Evolutionary conservation across 345 rosid species (phyloP).

Genomic region (Noccaea caerulescens): DNA sequence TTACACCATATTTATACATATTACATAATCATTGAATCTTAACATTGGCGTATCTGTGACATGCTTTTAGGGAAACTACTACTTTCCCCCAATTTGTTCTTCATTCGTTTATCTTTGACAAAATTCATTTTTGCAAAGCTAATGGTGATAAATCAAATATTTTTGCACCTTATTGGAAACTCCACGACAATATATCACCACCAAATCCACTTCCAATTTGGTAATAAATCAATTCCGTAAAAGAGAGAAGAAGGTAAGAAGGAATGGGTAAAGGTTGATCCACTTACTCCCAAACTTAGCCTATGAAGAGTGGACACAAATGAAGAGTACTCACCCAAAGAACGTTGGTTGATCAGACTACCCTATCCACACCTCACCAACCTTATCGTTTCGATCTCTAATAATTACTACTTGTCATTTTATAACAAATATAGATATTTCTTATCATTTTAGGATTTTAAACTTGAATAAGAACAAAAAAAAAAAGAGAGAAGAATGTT

Average conservation of each 20-base stretch:
- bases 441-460: neutral
- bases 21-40: neutral
- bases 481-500: neutral
- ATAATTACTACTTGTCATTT: constrained; percentile 2
- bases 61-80: neutral
- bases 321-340: neutral
- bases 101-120: no score
- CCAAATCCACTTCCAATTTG: constrained; percentile 1
- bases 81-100: no score
- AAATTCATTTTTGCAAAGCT: no score
- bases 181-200: constrained; percentile 1
- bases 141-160: no score
- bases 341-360: constrained; percentile 1
- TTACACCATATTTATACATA: neutral
- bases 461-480: constrained; percentile 18
- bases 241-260: neutral
- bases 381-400: neutral
- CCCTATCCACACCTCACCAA: constrained; percentile 24
- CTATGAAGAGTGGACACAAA: constrained; percentile 13
- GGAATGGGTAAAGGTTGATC: neutral
- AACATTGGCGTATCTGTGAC: constrained; percentile 1
- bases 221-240: neutral
- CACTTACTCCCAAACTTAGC: neutral
- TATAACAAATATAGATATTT: neutral
- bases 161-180: neutral